Base-by-base conservation (phyloP, 345 rosid species). In the Aegle marmelos region DNA sequence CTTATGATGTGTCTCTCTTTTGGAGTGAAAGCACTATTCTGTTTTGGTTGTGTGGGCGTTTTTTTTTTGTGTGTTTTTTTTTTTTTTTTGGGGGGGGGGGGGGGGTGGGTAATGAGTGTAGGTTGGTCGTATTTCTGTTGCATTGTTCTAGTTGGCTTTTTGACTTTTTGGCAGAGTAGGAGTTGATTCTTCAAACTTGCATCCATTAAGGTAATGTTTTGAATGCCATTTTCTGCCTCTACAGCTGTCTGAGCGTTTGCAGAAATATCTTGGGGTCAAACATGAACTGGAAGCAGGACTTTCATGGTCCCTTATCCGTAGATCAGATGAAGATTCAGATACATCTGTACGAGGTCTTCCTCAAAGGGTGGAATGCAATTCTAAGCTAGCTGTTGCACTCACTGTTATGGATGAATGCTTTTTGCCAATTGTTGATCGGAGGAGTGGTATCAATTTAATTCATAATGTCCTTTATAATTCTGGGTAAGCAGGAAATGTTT, bases 361-460 rank as follows among this genome's bases (percentile, higher is more conserved):
- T 53, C 89, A 75, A 67, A 85, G 84, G 72, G 93, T 86, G 75
- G 93, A 91, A 83, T 88, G 90, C 87, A 90, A 91, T 85, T 90
- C 95, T 54, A 92, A 91, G 87, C 88, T 90, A 61, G 94, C 98
- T 41, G 88, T 93, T 75, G 97, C 98, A 4, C 80, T 88, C 72
- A 80, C 84, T 53, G 82, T 94, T 65, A 93, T 94, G 98, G 95
- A 94, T 82, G 98, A 93, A 84, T 94, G 98, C 86, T 94, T 93
- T 85, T 81, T 89, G 76, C 98, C 98, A 57, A 91, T 93, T 71
- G 82, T 85, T 83, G 97, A 94, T 82, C 80, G 90, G 71, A 88
- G 95, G 82, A 94, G 97, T 89, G 89, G 93, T 68, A 85, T 91
- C 83, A 93, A 93, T 87, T 76, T 91, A 73, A 86, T 94, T 63